These are phyloP conservation scores for Aphanomyces euteiches DNA, from an alignment of 352 stramenopile species.

Conservation along the genomic window DNA sequence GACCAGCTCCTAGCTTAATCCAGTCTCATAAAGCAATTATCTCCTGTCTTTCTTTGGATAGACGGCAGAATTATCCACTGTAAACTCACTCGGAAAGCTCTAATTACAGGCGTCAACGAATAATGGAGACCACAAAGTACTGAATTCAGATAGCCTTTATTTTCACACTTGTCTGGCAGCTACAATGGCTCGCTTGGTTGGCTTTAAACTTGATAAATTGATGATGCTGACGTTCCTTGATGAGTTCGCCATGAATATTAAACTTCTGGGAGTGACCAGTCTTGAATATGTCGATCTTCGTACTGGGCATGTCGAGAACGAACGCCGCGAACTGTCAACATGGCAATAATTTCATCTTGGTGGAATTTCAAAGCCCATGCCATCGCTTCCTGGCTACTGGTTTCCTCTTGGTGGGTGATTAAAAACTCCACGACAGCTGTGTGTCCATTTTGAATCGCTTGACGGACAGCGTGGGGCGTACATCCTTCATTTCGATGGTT, in stretches of 20 bases:
- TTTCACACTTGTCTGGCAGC: neutral
- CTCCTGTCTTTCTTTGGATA: too few relatives aligned
- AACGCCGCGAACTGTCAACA: neutral
- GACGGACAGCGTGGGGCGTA: neutral
- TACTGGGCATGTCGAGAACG: neutral
- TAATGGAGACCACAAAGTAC: neutral
- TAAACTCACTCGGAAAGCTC: neutral
- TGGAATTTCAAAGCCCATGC: neutral
- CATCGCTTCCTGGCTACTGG: neutral
- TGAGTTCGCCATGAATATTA: neutral
- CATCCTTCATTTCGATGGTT: neutral
- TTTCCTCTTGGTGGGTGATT: neutral
- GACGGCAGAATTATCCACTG: too few relatives aligned
- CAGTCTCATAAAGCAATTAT: too few relatives aligned
- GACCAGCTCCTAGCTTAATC: too few relatives aligned
- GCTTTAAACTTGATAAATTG: slow-evolving; percentile 1
- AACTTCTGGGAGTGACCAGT: neutral
- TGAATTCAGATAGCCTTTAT: too few relatives aligned
- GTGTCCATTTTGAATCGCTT: neutral
- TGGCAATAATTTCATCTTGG: neutral
- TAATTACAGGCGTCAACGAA: neutral
- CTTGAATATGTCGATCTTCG: neutral
- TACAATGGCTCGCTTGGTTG: neutral
- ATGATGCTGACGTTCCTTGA: neutral
- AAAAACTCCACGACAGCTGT: neutral